Evolutionary conservation across 495 filamentous ascomycete species (phyloP).

Genomic region (Neurospora intermedia): DNA sequence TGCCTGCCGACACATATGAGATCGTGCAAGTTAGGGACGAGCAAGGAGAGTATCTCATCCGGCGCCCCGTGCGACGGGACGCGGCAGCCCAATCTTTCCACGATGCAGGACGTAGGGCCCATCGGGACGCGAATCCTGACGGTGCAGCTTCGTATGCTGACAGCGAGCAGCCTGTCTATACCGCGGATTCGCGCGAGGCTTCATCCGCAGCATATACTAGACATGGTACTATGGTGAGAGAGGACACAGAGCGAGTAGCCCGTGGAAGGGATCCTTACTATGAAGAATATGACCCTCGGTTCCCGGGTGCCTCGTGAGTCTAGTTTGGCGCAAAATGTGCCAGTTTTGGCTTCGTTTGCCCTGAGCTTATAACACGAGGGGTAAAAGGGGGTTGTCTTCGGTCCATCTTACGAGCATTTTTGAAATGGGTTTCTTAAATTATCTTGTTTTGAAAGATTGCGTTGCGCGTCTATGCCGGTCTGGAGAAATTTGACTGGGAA

Average conservation of each 20-base stretch:
- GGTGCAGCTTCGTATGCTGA: background rate
- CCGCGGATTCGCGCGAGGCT: background rate
- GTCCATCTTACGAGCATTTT: background rate
- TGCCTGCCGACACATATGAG: conserved; percentile 29
- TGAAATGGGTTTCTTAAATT: background rate
- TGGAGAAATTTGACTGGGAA: background rate
- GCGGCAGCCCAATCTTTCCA: conserved; percentile 12
- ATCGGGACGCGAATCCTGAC: conserved; percentile 5
- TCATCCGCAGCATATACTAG: background rate
- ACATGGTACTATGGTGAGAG: background rate
- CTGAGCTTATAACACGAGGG: background rate
- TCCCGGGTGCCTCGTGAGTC: conserved; percentile 9
- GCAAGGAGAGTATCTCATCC: conserved; percentile 34
- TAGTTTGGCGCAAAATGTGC: background rate
- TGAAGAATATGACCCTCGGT: conserved; percentile 34
- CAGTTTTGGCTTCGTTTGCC: background rate
- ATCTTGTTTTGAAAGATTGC: background rate
- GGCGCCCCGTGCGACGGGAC: conserved; percentile 27
- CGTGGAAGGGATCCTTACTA: conserved; percentile 18
- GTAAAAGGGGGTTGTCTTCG: background rate
- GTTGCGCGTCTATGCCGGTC: background rate
- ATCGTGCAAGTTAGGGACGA: conserved; percentile 35
- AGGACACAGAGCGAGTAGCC: background rate
- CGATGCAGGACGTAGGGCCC: conserved; percentile 3
- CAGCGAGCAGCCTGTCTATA: conserved; percentile 14